Percentiles rank a stretch among this genome's conserved stretches.
Conservation (phyloP, 176 grass and related monocot species). For the Hsuehochloa calcarea region DNA sequence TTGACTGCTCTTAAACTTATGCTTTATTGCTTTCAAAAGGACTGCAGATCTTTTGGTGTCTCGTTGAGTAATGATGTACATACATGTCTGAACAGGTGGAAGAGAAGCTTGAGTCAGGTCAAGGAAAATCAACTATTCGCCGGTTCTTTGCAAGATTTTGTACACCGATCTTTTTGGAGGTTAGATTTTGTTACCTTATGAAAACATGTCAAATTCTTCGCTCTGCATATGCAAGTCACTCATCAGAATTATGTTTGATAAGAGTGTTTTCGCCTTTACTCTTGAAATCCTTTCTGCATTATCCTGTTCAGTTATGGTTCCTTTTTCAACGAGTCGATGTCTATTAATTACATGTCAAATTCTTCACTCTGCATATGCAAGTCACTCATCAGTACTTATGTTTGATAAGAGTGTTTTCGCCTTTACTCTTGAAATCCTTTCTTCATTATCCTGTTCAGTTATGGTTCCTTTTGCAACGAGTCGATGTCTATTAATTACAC, state of each 20-base stretch:
- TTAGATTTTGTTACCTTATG: conserved; percentile 11
- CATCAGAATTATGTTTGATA: neutral
- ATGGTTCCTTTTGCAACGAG: neutral
- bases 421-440: neutral
- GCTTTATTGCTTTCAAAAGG: neutral
- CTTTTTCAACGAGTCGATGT: neutral
- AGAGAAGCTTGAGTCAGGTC: conserved; percentile 79
- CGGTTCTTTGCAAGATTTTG: conserved; percentile 82
- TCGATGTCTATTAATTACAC: neutral
- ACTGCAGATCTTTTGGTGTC: conserved; percentile 4
- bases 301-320: neutral
- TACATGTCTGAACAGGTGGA: conserved; percentile 56
- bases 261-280: neutral
- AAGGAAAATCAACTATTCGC: conserved; percentile 70
- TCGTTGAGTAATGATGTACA: conserved; percentile 10
- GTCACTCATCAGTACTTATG: neutral
- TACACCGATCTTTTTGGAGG: conserved; percentile 90
- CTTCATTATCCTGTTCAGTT: neutral
- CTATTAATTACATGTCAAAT: conserved; percentile 1
- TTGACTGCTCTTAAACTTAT: neutral
- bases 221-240: neutral
- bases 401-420: neutral
- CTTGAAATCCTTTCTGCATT: neutral
- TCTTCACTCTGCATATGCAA: neutral
- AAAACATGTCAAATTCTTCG: neutral